Evolutionary conservation across 23 red algal genomes (phyloP).

Genomic region (Gracilaria gracilis): DNA sequence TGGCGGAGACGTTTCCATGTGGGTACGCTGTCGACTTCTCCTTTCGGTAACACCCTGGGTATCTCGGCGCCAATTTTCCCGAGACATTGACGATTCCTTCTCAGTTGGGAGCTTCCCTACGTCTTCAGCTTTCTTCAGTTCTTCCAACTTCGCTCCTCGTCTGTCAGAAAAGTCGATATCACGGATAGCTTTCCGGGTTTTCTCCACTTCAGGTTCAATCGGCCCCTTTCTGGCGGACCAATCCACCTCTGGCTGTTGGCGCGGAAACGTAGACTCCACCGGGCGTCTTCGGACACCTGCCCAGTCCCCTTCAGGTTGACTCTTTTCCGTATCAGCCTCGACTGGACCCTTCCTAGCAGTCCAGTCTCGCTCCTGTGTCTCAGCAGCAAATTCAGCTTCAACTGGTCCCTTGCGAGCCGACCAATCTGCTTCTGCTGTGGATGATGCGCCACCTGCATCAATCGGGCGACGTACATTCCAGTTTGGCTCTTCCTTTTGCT

Average conservation of each 20-base stretch:
- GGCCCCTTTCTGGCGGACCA: conserved; percentile 51
- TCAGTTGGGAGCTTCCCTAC: not conserved
- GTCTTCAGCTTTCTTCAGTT: not conserved
- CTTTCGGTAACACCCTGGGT: not conserved
- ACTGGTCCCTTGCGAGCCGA: conserved; percentile 47
- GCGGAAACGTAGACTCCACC: conserved; percentile 12
- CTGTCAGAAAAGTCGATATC: conserved; percentile 39
- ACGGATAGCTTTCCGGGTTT: conserved; percentile 15
- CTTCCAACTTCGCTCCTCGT: conserved; percentile 25
- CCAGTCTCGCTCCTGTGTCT: conserved; percentile 49
- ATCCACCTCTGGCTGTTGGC: conserved; percentile 12
- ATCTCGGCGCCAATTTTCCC: conserved; percentile 57
- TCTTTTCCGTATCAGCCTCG: conserved; percentile 6
- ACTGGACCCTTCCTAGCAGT: conserved; percentile 49
- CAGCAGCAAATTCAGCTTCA: conserved; percentile 55
- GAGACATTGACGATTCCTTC: conserved; percentile 7
- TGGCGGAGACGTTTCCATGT: not conserved
- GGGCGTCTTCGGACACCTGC: conserved; percentile 46
- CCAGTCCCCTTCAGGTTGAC: conserved; percentile 1
- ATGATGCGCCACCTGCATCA: conserved; percentile 19
- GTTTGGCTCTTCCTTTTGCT: conserved; percentile 40
- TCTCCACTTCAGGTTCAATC: conserved; percentile 49
- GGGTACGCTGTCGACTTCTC: not conserved
- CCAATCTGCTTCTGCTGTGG: conserved; percentile 6
- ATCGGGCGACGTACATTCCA: conserved; percentile 48